Conservation (phyloP, 2,329 filamentous ascomycete species). For the Cladosporium sp. region DNA sequence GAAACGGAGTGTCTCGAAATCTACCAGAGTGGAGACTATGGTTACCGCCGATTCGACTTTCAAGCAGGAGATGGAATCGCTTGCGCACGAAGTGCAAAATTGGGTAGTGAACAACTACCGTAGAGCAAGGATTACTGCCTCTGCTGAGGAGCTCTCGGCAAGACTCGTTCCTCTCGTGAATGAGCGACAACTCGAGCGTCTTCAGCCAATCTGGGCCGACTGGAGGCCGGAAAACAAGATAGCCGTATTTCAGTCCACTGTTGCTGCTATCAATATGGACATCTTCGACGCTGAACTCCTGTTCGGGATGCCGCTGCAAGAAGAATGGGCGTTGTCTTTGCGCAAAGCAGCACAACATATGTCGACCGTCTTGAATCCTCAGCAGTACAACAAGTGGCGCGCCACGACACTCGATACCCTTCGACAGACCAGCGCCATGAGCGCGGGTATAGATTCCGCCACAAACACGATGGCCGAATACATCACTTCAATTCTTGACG, state of each 20-base stretch:
- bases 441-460: slow-evolving; percentile 11
- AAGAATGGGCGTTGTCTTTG: slow-evolving; percentile 22
- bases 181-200: slow-evolving; percentile 19
- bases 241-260: slow-evolving; percentile 58
- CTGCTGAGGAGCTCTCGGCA: slow-evolving; percentile 18
- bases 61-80: slow-evolving; percentile 52
- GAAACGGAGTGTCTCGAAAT: slow-evolving; percentile 67
- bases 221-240: slow-evolving; percentile 54
- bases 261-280: slow-evolving; percentile 57
- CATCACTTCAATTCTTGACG: slow-evolving; percentile 23
- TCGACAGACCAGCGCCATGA: slow-evolving; percentile 42
- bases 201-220: slow-evolving; percentile 45
- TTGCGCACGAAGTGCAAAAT: slow-evolving; percentile 66
- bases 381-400: slow-evolving; percentile 62
- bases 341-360: slow-evolving; percentile 21
- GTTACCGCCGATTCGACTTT: slow-evolving; percentile 60
- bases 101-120: slow-evolving; percentile 69
- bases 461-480: slow-evolving; percentile 22
- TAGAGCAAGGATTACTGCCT: slow-evolving; percentile 49
- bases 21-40: slow-evolving; percentile 57
- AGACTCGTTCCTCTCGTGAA: slow-evolving; percentile 19
- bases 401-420: slow-evolving; percentile 59
- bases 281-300: slow-evolving; percentile 59
- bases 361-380: slow-evolving; percentile 25
- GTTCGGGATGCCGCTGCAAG: slow-evolving; percentile 55